Evolutionary conservation across 495 filamentous ascomycete genomes (phyloP).

Genomic region (Lasiosphaeris hirsuta): DNA sequence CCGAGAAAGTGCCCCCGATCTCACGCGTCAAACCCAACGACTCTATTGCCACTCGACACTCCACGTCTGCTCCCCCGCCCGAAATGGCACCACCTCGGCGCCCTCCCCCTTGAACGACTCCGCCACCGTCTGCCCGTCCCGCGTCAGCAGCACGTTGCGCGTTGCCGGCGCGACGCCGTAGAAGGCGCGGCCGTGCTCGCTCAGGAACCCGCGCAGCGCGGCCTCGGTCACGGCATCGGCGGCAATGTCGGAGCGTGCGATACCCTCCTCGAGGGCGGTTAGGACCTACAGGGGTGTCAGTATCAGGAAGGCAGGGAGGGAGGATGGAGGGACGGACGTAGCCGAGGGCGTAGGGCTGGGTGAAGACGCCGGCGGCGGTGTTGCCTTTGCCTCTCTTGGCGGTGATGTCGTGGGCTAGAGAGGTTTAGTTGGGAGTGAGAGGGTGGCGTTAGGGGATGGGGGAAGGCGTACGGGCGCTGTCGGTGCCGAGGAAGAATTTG

Average conservation of each 20-base stretch:
- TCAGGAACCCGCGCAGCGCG: conserved; percentile 69
- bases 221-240: conserved; percentile 65
- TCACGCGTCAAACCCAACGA: too few species aligned
- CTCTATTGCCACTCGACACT: conserved; percentile 43
- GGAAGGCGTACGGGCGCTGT: conserved; percentile 21
- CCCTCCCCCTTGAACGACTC: conserved; percentile 35
- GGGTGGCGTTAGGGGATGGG: not conserved
- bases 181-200: conserved; percentile 69
- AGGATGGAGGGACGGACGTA: conserved; percentile 35
- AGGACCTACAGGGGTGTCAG: conserved; percentile 40
- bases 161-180: conserved; percentile 43
- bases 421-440: conserved; percentile 42
- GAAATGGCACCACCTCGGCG: conserved; percentile 68
- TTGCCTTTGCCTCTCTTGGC: conserved; percentile 67
- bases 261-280: conserved; percentile 66
- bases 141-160: conserved; percentile 22
- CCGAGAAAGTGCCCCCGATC: too few species aligned
- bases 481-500: conserved; percentile 72
- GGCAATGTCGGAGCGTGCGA: conserved; percentile 61
- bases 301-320: not conserved
- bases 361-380: conserved; percentile 84
- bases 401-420: conserved; percentile 68
- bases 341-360: conserved; percentile 80
- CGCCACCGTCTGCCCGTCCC: conserved; percentile 23
- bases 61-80: conserved; percentile 65